These are phyloP conservation scores for Xanthoceras sorbifolium DNA, from an alignment of 345 rosid species.

Conservation along the genomic window DNA sequence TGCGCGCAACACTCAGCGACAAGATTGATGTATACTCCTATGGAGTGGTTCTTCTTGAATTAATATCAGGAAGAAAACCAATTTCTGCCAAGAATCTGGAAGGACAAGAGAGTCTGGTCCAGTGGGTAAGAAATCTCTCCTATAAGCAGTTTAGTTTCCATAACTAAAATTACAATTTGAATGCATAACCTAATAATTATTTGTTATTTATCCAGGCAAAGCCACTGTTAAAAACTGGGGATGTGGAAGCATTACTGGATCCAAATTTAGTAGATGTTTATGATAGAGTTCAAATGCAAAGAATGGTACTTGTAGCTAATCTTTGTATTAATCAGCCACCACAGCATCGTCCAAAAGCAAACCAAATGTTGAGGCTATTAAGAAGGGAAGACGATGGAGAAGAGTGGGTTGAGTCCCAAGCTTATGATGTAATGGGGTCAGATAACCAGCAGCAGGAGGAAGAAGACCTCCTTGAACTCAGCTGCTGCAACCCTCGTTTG, in stretches of 20 bases:
- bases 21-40: conserved; percentile 54
- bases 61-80: conserved; percentile 53
- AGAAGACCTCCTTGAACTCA: not conserved
- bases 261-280: conserved; percentile 32
- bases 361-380: conserved; percentile 32
- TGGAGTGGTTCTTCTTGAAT: conserved; percentile 56
- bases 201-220: conserved; percentile 40
- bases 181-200: conserved; percentile 2
- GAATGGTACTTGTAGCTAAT: conserved; percentile 46
- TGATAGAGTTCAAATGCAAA: conserved; percentile 37
- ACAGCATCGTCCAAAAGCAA: conserved; percentile 32
- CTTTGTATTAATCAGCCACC: conserved; percentile 43
- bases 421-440: not conserved
- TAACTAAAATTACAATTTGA: not conserved
- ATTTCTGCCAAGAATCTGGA: conserved; percentile 23
- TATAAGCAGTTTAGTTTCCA: not conserved
- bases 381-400: conserved; percentile 20
- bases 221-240: conserved; percentile 35
- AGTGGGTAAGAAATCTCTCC: conserved; percentile 43
- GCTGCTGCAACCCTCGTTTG: not conserved
- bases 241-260: conserved; percentile 37
- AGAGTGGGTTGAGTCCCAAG: conserved; percentile 20
- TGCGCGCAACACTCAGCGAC: conserved; percentile 53
- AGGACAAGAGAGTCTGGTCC: conserved; percentile 42
- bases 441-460: conserved; percentile 17